Conservation (phyloP, 164 flowering plant species). For the Berberis vulgaris region DNA sequence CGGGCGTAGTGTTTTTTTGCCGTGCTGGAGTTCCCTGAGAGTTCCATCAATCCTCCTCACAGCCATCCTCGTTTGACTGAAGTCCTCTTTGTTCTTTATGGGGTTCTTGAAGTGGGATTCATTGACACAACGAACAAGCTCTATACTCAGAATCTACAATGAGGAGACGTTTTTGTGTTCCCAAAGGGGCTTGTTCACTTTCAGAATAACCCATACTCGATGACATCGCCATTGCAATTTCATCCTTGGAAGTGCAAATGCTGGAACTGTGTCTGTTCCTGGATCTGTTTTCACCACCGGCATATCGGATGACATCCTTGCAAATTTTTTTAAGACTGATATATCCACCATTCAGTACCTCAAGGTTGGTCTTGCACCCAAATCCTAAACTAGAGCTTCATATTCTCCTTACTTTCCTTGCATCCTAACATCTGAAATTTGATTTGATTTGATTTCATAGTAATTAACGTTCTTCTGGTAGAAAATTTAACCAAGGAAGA, state of each 20-base stretch:
- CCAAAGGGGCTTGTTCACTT: constrained; percentile 22
- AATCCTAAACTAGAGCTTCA: constrained; percentile 1
- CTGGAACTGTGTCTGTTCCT: constrained; percentile 8
- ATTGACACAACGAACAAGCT: constrained; percentile 19
- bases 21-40: constrained; percentile 12
- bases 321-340: constrained; percentile 8
- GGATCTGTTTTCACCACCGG: constrained; percentile 4
- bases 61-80: constrained; percentile 20
- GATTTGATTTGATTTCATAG: no score
- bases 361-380: constrained; percentile 8
- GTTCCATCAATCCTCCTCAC: constrained; percentile 19
- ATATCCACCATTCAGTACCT: constrained; percentile 5
- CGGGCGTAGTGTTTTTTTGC: constrained; percentile 22
- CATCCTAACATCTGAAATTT: no score
- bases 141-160: constrained; percentile 16
- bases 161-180: constrained; percentile 25
- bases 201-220: constrained; percentile 11
- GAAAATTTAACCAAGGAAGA: no score
- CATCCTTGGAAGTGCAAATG: constrained; percentile 9
- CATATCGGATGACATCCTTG: constrained; percentile 5
- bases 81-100: constrained; percentile 9
- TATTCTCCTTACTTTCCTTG: no score
- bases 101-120: constrained; percentile 20
- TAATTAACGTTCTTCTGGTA: no score
- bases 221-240: constrained; percentile 10